These are phyloP conservation scores for Micractinium conductrix DNA, from an alignment of 139 green algal genomes.

Conservation along the genomic window DNA sequence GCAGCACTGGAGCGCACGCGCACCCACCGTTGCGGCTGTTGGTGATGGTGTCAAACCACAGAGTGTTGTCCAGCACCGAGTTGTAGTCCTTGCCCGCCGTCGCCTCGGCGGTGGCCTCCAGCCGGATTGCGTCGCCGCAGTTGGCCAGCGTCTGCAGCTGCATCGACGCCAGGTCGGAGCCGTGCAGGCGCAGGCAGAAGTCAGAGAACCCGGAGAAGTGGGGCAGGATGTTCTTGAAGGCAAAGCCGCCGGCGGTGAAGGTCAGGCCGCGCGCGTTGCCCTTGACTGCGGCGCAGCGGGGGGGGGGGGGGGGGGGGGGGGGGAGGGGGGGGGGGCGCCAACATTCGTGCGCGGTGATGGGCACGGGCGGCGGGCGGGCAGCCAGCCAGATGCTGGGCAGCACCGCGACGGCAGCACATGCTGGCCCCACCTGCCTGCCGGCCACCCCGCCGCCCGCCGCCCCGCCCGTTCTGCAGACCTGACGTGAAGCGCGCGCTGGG, in stretches of 20 bases:
- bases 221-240: constrained; percentile 40
- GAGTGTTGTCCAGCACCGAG: constrained; percentile 37
- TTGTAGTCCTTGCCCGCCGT: neutral
- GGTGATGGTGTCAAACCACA: constrained; percentile 40
- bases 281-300: neutral
- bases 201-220: constrained; percentile 21
- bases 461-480: neutral
- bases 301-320: neutral
- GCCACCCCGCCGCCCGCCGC: too few relatives aligned
- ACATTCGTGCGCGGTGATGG: too few relatives aligned
- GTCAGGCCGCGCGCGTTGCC: constrained; percentile 25
- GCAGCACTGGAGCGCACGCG: too few relatives aligned
- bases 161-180: constrained; percentile 30
- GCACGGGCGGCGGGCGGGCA: too few relatives aligned
- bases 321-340: neutral
- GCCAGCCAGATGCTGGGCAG: too few relatives aligned
- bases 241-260: constrained; percentile 21
- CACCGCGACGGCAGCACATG: too few relatives aligned
- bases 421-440: too few relatives aligned
- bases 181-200: constrained; percentile 26
- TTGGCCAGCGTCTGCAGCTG: constrained; percentile 39
- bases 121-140: constrained; percentile 34
- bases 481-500: constrained; percentile 20
- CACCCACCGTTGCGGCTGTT: constrained; percentile 6
- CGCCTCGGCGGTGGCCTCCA: neutral